A percentile compares a stretch with the other conserved stretches of the same genome.
Conservation (phyloP, 2,329 filamentous ascomycete genomes). For the Hirsutella minnesotensis region DNA sequence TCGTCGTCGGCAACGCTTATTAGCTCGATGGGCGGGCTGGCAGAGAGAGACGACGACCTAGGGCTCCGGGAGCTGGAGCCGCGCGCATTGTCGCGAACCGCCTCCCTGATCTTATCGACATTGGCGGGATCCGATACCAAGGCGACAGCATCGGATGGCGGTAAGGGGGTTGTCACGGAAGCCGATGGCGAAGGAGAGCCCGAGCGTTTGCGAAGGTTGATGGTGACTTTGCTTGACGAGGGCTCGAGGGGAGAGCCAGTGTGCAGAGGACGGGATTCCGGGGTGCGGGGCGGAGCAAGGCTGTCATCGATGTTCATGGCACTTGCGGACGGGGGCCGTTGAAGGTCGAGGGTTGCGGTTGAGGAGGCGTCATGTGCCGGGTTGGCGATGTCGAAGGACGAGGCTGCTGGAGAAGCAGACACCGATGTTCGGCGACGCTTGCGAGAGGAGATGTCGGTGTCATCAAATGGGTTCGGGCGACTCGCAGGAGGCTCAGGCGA, state of each 20-base stretch:
- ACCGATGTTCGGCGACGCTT: constrained; percentile 52
- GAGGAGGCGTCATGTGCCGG: constrained; percentile 19
- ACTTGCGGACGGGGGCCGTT: constrained; percentile 14
- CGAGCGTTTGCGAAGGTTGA: constrained; percentile 39
- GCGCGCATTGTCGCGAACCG: not conserved
- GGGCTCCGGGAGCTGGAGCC: not conserved
- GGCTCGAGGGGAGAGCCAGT: constrained; percentile 22
- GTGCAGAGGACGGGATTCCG: constrained; percentile 19
- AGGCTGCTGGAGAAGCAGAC: constrained; percentile 37
- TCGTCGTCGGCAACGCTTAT: constrained; percentile 25
- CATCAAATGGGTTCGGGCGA: constrained; percentile 53
- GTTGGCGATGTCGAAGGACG: constrained; percentile 33
- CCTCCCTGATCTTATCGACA: not conserved
- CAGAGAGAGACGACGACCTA: constrained; percentile 1
- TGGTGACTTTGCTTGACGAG: constrained; percentile 46
- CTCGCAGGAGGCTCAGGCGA: constrained; percentile 52
- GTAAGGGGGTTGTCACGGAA: not conserved
- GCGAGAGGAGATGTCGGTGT: constrained; percentile 40
- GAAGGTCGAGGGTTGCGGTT: constrained; percentile 18
- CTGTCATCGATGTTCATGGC: constrained; percentile 23
- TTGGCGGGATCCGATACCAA: not conserved
- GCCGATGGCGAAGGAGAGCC: constrained; percentile 1
- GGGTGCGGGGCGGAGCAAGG: constrained; percentile 25
- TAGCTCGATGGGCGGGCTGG: constrained; percentile 32
- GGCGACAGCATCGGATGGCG: not conserved